Conservation (phyloP, 169 alveolate genomes). For the Perkinsus olseni region DNA sequence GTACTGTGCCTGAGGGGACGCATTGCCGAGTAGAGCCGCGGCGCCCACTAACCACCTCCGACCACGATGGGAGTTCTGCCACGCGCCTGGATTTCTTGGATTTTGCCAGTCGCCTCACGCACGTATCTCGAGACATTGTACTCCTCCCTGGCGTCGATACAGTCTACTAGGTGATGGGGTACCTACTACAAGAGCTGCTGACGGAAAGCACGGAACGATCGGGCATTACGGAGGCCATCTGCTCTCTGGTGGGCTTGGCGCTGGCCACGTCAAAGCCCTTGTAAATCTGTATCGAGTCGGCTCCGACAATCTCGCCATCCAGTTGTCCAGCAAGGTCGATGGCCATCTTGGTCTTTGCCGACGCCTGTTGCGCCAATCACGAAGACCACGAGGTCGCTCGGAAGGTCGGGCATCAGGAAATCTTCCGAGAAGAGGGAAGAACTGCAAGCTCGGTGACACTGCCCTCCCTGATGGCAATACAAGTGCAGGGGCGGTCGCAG, state of each 20-base stretch:
- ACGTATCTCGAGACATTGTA: background rate
- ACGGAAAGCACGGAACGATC: background rate
- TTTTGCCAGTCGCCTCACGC: constrained; percentile 22
- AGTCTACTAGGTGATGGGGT: background rate
- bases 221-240: background rate
- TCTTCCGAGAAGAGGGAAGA: background rate
- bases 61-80: constrained; percentile 49
- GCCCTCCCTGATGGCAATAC: too few species aligned
- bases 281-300: background rate
- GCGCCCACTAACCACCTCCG: constrained; percentile 36
- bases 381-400: background rate
- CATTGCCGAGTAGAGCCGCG: too few species aligned
- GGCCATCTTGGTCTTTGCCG: background rate
- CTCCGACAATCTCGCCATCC: background rate
- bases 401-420: background rate
- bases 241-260: background rate
- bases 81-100: constrained; percentile 21
- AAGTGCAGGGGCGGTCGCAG: background rate
- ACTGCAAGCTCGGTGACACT: too few species aligned
- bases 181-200: background rate
- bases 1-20: constrained; percentile 28
- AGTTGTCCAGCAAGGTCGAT: background rate
- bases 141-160: background rate
- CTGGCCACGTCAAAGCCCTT: background rate
- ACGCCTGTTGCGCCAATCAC: background rate